phyloP scores from a whole-genome alignment of 2,329 filamentous ascomycete genomes.

The Aspergillus viridinutans region DNA sequence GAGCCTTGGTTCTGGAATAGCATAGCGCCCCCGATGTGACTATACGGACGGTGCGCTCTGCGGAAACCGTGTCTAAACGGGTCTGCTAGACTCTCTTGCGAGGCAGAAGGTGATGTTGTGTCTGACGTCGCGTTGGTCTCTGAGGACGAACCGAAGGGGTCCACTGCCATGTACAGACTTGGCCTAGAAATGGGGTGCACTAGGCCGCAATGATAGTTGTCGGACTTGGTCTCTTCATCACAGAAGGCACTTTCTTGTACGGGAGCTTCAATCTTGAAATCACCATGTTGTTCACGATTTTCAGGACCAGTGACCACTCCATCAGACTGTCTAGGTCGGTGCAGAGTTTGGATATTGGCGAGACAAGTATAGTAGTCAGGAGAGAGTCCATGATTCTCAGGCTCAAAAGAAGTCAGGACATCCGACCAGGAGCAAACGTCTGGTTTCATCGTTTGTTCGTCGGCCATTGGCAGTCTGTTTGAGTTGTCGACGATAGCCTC shows the following conservation, averaged over 20 bases:
- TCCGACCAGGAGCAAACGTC: constrained; percentile 7
- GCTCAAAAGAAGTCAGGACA: constrained; percentile 1
- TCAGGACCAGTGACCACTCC: not conserved
- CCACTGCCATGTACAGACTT: constrained; percentile 1
- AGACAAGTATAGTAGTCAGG: not conserved
- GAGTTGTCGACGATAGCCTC: constrained; percentile 1
- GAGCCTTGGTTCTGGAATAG: constrained; percentile 1
- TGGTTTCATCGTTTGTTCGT: constrained; percentile 1
- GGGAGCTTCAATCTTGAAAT: not conserved
- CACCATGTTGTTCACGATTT: not conserved
- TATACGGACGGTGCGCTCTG: constrained; percentile 4
- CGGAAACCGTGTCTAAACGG: not conserved
- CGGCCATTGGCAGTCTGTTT: constrained; percentile 3
- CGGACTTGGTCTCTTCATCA: not conserved
- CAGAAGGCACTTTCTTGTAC: not conserved
- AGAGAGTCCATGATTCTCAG: not conserved
- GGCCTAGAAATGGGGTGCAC: constrained; percentile 12
- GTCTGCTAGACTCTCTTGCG: not conserved
- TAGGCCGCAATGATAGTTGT: constrained; percentile 1
- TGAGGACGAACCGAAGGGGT: constrained; percentile 9
- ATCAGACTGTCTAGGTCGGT: not conserved
- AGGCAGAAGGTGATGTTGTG: constrained; percentile 1
- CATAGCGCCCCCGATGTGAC: not conserved
- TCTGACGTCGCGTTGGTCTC: constrained; percentile 8
- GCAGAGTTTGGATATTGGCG: not conserved